Conservation (phyloP, 768 basidiomycete species). For the Lactarius sp. region DNA sequence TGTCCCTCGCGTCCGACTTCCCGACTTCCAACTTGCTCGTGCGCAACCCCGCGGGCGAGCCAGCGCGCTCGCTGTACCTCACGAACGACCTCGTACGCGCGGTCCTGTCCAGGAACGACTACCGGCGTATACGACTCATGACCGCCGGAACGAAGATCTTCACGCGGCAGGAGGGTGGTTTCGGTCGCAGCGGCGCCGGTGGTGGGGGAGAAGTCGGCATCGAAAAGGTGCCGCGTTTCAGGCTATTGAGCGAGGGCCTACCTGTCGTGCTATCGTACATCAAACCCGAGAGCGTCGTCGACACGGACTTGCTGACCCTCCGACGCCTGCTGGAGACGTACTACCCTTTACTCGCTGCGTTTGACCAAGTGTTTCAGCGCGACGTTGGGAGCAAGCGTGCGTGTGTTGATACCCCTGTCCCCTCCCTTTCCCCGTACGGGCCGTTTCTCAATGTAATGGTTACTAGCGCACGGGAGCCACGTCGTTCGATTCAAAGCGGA, state of each 20-base stretch:
- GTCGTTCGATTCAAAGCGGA: conserved; percentile 64
- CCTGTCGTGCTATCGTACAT: conserved; percentile 81
- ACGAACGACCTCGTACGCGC: conserved; percentile 79
- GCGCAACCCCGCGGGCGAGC: conserved; percentile 71
- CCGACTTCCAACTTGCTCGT: conserved; percentile 77
- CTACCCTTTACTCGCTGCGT: conserved; percentile 69
- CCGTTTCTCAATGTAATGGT: not conserved
- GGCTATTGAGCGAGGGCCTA: conserved; percentile 81
- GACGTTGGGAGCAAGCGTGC: conserved; percentile 51
- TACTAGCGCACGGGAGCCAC: conserved; percentile 61
- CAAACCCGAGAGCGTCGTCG: conserved; percentile 55
- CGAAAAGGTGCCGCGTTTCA: conserved; percentile 46
- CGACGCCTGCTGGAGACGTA: conserved; percentile 67
- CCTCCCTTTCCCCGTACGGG: not conserved
- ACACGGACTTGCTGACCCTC: conserved; percentile 51
- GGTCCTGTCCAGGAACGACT: conserved; percentile 80
- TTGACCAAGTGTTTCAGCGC: conserved; percentile 55
- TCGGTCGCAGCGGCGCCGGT: conserved; percentile 5
- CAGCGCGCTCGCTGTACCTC: conserved; percentile 80
- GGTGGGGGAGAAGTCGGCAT: not conserved
- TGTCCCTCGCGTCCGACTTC: conserved; percentile 66
- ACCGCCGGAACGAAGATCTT: conserved; percentile 94
- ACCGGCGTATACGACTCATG: conserved; percentile 77
- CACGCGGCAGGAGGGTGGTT: conserved; percentile 74
- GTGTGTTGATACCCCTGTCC: conserved; percentile 26